Evolutionary conservation across 805 yeast species (phyloP), one percentile per base, ranked within the genome.

Genomic region (Monosporozyma siamensis): DNA sequence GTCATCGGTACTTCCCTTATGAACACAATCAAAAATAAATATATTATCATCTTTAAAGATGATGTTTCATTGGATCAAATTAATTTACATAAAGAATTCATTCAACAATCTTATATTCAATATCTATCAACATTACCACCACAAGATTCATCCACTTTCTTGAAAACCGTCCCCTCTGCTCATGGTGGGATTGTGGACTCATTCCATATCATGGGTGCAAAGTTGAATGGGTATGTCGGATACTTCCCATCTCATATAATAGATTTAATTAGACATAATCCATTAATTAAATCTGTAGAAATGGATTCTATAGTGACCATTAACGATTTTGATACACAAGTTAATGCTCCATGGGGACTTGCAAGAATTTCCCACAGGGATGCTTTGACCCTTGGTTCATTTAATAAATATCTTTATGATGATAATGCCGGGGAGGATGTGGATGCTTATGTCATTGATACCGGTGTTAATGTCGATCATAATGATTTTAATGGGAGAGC

Each of bases 281-380:
- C 84, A 15, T 53, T 71, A 35, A 79, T 86, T 35, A 76, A 75
- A 40, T 78, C 74, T 58, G 80, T 86, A 46, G 95, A 86, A 68
- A 65, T 69, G 55, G 95, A 86, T 59, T 80, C 89, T 1, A 64
- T 70, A 48, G 95, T 86, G 42, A 66, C 70, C 48, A 77, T 87
- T 23, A 68, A 67, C 41, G 80, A 77, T 52, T 72, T 78, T 41
- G 75, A 78, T 47, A 72, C 76, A 46, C 92, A 87, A 68, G 74
- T 75, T 50, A 88, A 88, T 48, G 89, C 95, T 23, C 95, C 95
- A 38, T 88, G 96, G 96, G 96, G 96, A 55, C 74, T 88, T 49
- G 84, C 95, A 21, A 77, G 96, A 71, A 77, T 88, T 47, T 83
- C 95, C 21, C 95, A 87, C 67, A 76, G 89, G 65, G 75, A 78